Base-by-base conservation (phyloP, 371 early-diverging fungal species). In the Mortierella sp. region DNA sequence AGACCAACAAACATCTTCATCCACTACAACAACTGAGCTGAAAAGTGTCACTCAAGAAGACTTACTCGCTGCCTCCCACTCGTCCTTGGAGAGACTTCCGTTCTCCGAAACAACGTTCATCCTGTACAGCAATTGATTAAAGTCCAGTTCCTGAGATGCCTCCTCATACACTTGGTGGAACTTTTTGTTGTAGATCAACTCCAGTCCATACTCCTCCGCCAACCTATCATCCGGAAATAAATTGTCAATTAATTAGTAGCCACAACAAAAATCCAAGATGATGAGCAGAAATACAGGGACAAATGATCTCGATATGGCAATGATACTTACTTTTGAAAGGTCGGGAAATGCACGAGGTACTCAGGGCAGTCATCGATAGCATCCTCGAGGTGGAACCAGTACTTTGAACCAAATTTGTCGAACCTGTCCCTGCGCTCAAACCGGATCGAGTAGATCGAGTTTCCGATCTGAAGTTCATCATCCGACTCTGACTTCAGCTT, bases 341-440 rank as follows among this genome's bases (percentile, higher is more conserved):
- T 94, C 1, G 90, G 92, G 85, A 96, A 95, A 68, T 97, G 95
- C 0, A 98, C 95, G 37, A 99, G 87, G 86, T 97, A 99, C 87
- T 99, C 99, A 1, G 98, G 97, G 83, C 99, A 99, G 80, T 98
- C 96, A 66, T 96, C 94, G 4, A 99, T 96, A 0, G 99, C 99
- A 86, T 99, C 99, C 55, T 92, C 93, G 26, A 99, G 89, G 74
- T 95, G 92, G 88, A 99, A 99, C 88, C 91, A 91, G 85, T 99
- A 99, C 63, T 93, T 92, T 77, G 93, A 91, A 2, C 99, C 99
- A 87, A 92, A 99, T 4, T 87, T 74, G 31, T 90, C 86, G 52
- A 92, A 92, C 2, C 84, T 75, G 2, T 93, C 87, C 53, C 90
- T 85, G 29, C 92, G 86, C 29, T 94, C 95, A 89, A 98, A 98